These are phyloP conservation scores for Saitozyma podzolica DNA, from an alignment of 768 basidiomycete species.

Conservation along the genomic window DNA sequence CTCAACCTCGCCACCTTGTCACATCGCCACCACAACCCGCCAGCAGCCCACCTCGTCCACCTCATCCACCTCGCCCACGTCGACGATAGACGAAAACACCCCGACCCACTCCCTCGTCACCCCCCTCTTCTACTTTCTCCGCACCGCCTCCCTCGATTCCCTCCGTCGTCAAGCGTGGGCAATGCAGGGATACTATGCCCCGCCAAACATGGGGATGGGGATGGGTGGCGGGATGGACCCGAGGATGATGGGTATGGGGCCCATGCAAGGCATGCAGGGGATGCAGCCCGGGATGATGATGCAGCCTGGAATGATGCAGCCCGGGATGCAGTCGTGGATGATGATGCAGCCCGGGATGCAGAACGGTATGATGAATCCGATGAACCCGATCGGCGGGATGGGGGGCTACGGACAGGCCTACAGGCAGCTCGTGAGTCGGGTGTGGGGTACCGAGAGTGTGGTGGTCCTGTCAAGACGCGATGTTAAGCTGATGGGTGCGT, in stretches of 20 bases:
- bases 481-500: not conserved
- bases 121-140: too few species aligned
- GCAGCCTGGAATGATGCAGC: conserved; percentile 7
- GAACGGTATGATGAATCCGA: not conserved
- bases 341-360: conserved; percentile 13
- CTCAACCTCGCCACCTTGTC: too few species aligned
- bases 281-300: conserved; percentile 12
- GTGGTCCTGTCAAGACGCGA: not conserved
- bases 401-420: conserved; percentile 24
- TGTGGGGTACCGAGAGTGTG: not conserved
- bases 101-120: too few species aligned
- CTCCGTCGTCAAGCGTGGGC: too few species aligned
- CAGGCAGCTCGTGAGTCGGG: conserved; percentile 21
- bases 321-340: conserved; percentile 12
- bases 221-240: conserved; percentile 8
- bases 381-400: conserved; percentile 18
- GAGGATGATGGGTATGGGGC: conserved; percentile 9
- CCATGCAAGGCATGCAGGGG: conserved; percentile 6
- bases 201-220: not conserved
- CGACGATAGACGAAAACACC: too few species aligned
- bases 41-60: too few species aligned
- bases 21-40: too few species aligned
- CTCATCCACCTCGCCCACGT: too few species aligned
- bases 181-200: too few species aligned
- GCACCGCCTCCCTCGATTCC: too few species aligned